Base-by-base conservation (phyloP, 2,329 filamentous ascomycete genomes). In the Cladosporium sp. region DNA sequence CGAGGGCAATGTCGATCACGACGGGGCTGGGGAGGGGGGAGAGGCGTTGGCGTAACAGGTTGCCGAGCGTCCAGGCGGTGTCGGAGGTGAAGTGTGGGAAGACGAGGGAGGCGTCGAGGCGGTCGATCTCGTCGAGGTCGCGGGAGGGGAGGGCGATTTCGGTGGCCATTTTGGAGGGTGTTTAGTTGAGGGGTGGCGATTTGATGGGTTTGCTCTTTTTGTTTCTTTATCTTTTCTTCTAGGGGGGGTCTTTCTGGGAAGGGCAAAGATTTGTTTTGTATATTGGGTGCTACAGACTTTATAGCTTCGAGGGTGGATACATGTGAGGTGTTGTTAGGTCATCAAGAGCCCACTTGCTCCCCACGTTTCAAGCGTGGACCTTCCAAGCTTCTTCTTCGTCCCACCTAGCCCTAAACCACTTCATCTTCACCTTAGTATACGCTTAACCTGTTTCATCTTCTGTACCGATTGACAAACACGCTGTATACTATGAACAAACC, bases 51-150 rank as follows among this genome's bases (percentile, higher is more conserved):
- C 88, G 86, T 30, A 92, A 83, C 24, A 88, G 84, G 69, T 85
- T 84, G 66, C 89, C 89, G 4, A 92, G 84, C 38, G 85, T 82
- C 81, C 86, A 90, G 60, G 89, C 89, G 71, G 90, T 88, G 28
- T 84, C 79, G 64, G 83, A 80, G 1, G 88, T 90, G 78, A 92
- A 92, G 69, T 84, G 73, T 14, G 80, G 77, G 70, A 83, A 82
- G n/a, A 74, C 74, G 68, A 83, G 80, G 47, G 77, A 74, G 49
- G 74, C 74, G 71, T 83, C 81, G 67, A 81, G 76, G 62, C 73
- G 71, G 21, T 75, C 76, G 65, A 83, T 79, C 44, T 78, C 74
- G 26, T 74, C 70, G 36, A 82, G 77, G 47, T 79, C 77, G 66
- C 73, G 69, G 72, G 75, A 64, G 10, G 61, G 61, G 15, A 57